Evolutionary conservation across 2,329 filamentous ascomycete species (phyloP).

Genomic region (Fusarium sp.): DNA sequence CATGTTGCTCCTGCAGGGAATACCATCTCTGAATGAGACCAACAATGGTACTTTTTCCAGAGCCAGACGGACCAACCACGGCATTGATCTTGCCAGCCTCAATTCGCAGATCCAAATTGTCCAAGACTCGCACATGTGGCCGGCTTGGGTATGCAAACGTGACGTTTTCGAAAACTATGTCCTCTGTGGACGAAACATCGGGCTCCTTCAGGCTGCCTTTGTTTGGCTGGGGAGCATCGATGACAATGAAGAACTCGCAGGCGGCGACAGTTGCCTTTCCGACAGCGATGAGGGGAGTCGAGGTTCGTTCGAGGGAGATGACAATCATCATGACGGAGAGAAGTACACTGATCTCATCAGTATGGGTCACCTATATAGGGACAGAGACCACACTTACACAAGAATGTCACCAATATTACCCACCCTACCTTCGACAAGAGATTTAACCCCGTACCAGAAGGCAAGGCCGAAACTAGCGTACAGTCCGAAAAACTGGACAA

Average conservation of each 20-base stretch:
- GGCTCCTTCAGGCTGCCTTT: slow-evolving; percentile 52
- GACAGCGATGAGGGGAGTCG: slow-evolving; percentile 68
- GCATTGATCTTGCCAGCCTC: slow-evolving; percentile 76
- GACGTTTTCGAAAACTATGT: slow-evolving; percentile 68
- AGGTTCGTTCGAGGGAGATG: slow-evolving; percentile 67
- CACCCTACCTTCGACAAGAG: slow-evolving; percentile 59
- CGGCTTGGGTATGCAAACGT: slow-evolving; percentile 80
- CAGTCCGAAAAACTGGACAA: slow-evolving; percentile 62
- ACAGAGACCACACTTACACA: slow-evolving; percentile 55
- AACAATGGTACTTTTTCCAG: slow-evolving; percentile 80
- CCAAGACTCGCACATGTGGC: slow-evolving; percentile 72
- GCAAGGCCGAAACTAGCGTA: slow-evolving; percentile 66
- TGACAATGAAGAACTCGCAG: slow-evolving; percentile 68
- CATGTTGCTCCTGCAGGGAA: slow-evolving; percentile 64
- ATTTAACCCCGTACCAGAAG: slow-evolving; percentile 73
- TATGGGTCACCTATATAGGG: not conserved
- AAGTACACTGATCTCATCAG: slow-evolving; percentile 53
- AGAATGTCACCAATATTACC: slow-evolving; percentile 64
- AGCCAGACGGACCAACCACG: slow-evolving; percentile 79
- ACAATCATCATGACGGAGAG: slow-evolving; percentile 70
- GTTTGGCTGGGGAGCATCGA: slow-evolving; percentile 58
- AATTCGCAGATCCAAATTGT: slow-evolving; percentile 68
- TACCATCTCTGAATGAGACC: slow-evolving; percentile 80
- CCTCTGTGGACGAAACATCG: slow-evolving; percentile 52
- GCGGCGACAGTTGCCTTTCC: slow-evolving; percentile 69